phyloP scores from a whole-genome alignment of 441 rosid species.

The Jatropha podagrica region DNA sequence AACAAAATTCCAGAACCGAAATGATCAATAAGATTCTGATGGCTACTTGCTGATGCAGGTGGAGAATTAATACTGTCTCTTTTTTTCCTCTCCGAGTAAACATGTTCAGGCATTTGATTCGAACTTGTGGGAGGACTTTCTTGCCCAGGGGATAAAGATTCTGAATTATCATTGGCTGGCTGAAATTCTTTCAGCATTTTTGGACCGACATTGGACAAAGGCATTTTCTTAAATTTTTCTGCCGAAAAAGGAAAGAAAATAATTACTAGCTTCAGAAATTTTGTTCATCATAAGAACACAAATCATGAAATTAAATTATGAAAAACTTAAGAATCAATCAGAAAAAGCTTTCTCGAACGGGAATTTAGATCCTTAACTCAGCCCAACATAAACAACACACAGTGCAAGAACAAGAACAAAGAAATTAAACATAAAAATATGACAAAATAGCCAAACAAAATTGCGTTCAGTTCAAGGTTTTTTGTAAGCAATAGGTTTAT shows the following conservation, averaged over 20 bases:
- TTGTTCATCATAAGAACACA: neutral
- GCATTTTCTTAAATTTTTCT: neutral
- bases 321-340: neutral
- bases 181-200: neutral
- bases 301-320: neutral
- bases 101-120: neutral
- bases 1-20: slow-evolving; percentile 16
- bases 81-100: slow-evolving; percentile 1
- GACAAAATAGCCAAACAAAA: neutral
- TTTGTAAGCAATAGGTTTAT: neutral
- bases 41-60: slow-evolving; percentile 15
- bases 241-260: neutral
- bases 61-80: neutral
- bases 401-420: neutral
- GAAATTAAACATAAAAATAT: neutral
- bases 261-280: neutral
- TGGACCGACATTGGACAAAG: neutral
- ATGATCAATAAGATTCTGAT: neutral
- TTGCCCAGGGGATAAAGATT: neutral
- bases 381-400: neutral
- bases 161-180: slow-evolving; percentile 10
- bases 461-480: neutral
- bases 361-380: neutral
- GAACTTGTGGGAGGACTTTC: neutral
- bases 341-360: neutral